Percentiles rank a stretch among this genome's conserved stretches.
These are phyloP conservation scores for Fusarium concolor DNA, from an alignment of 2,329 filamentous ascomycete genomes.

Conservation along the genomic window DNA sequence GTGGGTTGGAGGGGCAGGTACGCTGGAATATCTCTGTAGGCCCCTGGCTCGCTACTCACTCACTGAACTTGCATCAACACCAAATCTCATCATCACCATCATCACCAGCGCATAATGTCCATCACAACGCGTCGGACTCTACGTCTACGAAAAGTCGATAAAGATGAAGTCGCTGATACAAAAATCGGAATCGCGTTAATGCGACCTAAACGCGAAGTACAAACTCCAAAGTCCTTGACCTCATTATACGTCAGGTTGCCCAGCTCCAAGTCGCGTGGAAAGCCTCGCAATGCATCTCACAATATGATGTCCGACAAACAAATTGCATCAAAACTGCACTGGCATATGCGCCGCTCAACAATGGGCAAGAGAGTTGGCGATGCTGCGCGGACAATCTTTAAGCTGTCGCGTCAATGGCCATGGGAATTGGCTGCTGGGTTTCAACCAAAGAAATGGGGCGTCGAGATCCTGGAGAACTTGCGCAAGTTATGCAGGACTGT, in stretches of 20 bases:
- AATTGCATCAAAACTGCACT: not conserved
- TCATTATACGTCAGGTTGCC: rapidly evolving
- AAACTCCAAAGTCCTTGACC: not conserved
- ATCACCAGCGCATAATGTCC: not conserved
- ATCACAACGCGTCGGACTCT: not conserved
- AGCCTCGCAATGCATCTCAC: not conserved
- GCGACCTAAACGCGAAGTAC: not conserved
- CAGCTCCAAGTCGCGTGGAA: not conserved
- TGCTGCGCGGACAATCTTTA: not conserved
- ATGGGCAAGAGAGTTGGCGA: slow-evolving; percentile 2
- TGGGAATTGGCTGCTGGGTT: slow-evolving; percentile 8
- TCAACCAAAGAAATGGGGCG: not conserved
- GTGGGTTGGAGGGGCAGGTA: not conserved
- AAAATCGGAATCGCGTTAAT: not conserved
- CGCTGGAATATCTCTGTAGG: not conserved
- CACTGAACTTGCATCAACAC: not conserved
- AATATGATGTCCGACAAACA: not conserved
- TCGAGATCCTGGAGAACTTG: not conserved
- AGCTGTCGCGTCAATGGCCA: slow-evolving; percentile 1
- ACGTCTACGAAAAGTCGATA: not conserved
- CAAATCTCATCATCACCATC: not conserved
- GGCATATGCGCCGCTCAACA: not conserved
- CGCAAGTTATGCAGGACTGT: not conserved
- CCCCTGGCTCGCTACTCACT: not conserved
- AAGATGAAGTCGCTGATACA: not conserved